Evolutionary conservation across 257 asterid genomes (phyloP).

Genomic region (Ajuga chamaepitys): DNA sequence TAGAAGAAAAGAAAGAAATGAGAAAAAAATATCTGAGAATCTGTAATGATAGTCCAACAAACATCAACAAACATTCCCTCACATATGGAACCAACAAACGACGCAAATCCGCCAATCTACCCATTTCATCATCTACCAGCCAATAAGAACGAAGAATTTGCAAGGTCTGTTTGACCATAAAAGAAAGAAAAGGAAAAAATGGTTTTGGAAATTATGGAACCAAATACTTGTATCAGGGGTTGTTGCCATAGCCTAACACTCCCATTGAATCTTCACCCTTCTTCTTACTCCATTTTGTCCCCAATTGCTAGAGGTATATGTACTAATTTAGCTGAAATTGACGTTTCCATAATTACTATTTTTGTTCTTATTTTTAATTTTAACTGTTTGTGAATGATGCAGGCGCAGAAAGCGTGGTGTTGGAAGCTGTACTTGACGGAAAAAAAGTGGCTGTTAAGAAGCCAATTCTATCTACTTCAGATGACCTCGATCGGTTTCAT

Average conservation of each 20-base stretch:
- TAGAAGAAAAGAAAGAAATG: no score
- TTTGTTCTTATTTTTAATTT: background rate
- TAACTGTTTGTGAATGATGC: conserved; percentile 12
- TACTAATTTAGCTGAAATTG: background rate
- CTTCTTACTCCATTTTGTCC: conserved; percentile 60
- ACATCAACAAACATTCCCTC: background rate
- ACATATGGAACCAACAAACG: background rate
- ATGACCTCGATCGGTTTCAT: conserved; percentile 70
- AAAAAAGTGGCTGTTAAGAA: conserved; percentile 73
- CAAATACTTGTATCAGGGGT: conserved; percentile 80
- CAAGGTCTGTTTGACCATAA: background rate
- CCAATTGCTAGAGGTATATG: conserved; percentile 73
- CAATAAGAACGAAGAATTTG: background rate
- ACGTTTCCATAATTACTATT: background rate
- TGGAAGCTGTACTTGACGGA: conserved; percentile 59
- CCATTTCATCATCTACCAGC: background rate
- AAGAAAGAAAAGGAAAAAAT: conserved; percentile 27
- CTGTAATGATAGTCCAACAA: no score
- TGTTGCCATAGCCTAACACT: conserved; percentile 80
- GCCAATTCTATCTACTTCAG: conserved; percentile 76
- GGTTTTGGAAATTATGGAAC: conserved; percentile 57
- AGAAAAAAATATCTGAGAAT: no score
- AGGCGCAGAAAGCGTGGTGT: conserved; percentile 92
- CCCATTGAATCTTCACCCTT: conserved; percentile 77
- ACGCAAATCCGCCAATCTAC: background rate